Evolutionary conservation across 148 eudicot genomes (phyloP), one percentile per base, ranked within the genome.

Genomic region (Vaccinium darrowii): DNA sequence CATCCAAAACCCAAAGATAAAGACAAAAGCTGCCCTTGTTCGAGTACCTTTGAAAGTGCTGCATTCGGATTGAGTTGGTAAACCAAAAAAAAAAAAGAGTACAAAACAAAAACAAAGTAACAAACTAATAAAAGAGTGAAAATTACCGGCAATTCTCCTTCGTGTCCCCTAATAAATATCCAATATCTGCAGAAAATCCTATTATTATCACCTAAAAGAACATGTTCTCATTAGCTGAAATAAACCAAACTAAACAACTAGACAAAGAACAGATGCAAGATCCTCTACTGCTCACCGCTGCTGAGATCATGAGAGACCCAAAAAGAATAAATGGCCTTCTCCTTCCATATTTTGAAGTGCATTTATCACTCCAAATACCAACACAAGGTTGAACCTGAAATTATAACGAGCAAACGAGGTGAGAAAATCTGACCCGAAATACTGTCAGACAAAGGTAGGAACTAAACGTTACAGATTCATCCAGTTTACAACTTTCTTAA

Each of bases 151-250:
- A 97, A 88, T 93, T 90, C 88, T 97, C 99, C 86, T 93, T 93
- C 10, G 99, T 91, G 87, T 97, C 99, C 84, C 99, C 99, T 86
- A 97, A 86, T 43, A 93, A 71, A 89, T 94, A 94, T 86, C 99
- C 99, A 86, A 97, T 93, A 94, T 97, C 99, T 90, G 99, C 99
- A 91, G 99, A 93, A 93, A 91, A 96, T 86, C 97, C 99, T 84
- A 96, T 96, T 75, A 94, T 91, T 91, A 94, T 92, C 93, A 96
- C 99, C 99, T 96, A 90, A 85, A 92, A 86, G 86, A 74, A 80
- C 88, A 84, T 53, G 86, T 33, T 88, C 83, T 85, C 78, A 81
- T 91, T 84, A 93, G 94, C 82, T 67, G 43, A 84, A 21, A 85
- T 81, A 78, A 81, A 56, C 57, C 36, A 81, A 23, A 86, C 30